Base-by-base conservation (phyloP, 2,329 filamentous ascomycete genomes). In the Didymella sp. region DNA sequence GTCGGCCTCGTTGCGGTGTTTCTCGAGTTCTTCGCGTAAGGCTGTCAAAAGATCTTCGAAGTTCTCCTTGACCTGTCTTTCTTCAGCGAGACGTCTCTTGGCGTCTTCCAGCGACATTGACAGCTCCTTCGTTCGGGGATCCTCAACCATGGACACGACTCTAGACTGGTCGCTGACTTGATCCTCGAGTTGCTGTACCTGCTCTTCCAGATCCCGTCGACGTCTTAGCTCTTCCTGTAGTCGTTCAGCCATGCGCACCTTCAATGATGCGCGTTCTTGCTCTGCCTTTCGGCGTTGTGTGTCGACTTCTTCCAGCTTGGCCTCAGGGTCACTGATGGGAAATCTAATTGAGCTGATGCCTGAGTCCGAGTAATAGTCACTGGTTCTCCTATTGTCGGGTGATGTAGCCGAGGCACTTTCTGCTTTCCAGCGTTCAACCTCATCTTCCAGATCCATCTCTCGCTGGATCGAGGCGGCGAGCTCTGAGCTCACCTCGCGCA, bases 291-390 rank as follows among this genome's bases (percentile, higher is more conserved):
- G 85, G 67, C 93, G 89, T 42, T 95, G 83, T 74, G 87, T 91
- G 59, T 96, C 91, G 30, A 97, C 80, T 73, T 97, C 91, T 69
- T 89, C 86, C 4, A 83, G 67, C 64, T 82, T 85, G 28, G 77
- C 78, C 42, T 84, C 82, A 13, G 77, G 78, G 58, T 85, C 81
- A 43, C 91, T 89, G 59, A 84, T 80, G 1, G 89, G 88, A 70
- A 88, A 89, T 69, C 92, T 90, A 50, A 91, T 84, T 1, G 92
- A 94, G 75, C 92, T 94, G 56, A 91, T 89, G 28, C 95, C 95
- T 6, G 93, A 96, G 75, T 99, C 95, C 2, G 95, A 99, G 75
- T 95, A 99, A 79, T 99, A 98, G 78, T 99, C 95, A 78, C 95
- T 98, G 9, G 91, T 96, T 59, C 94, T 86, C 73, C 90, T 89